Evolutionary conservation across 768 basidiomycete genomes (phyloP).

Genomic region (Ephemerocybe angulata): DNA sequence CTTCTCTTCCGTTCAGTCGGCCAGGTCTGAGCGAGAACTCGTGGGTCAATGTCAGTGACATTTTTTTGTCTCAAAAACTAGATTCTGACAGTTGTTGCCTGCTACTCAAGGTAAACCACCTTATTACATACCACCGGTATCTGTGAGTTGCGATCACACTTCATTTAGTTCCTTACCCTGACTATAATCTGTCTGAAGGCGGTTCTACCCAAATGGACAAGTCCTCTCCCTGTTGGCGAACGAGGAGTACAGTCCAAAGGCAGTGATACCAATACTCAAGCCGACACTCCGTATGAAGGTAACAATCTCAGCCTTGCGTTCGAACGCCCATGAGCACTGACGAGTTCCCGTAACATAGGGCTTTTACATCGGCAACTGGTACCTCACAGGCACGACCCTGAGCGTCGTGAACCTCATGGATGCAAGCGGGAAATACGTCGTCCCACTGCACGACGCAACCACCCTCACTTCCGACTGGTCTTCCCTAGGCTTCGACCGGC

Average conservation of each 20-base stretch:
- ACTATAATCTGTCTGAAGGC: slow-evolving; percentile 43
- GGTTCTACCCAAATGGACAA: slow-evolving; percentile 83
- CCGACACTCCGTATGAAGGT: slow-evolving; percentile 80
- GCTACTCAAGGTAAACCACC: slow-evolving; percentile 64
- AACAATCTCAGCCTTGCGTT: no score
- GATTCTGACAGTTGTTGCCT: slow-evolving; percentile 7
- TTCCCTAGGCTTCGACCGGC: neutral
- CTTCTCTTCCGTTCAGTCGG: slow-evolving; percentile 41
- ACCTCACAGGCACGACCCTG: slow-evolving; percentile 57
- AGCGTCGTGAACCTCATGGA: slow-evolving; percentile 64
- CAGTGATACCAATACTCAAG: slow-evolving; percentile 73
- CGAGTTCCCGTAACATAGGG: slow-evolving; percentile 59
- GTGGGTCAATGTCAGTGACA: slow-evolving; percentile 74
- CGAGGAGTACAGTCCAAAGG: slow-evolving; percentile 65
- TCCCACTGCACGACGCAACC: slow-evolving; percentile 2
- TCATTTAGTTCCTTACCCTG: neutral
- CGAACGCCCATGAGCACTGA: no score
- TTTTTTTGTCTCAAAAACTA: slow-evolving; percentile 2
- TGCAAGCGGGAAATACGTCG: slow-evolving; percentile 37
- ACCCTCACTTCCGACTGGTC: slow-evolving; percentile 15
- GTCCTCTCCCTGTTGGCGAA: slow-evolving; percentile 84
- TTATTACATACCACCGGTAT: slow-evolving; percentile 91
- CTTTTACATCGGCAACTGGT: slow-evolving; percentile 69
- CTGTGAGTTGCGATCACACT: slow-evolving; percentile 47
- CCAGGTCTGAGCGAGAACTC: slow-evolving; percentile 76